Evolutionary conservation across 768 basidiomycete species (phyloP), one percentile per base, ranked within the genome.

Genomic region (Cytidiella melzeri): DNA sequence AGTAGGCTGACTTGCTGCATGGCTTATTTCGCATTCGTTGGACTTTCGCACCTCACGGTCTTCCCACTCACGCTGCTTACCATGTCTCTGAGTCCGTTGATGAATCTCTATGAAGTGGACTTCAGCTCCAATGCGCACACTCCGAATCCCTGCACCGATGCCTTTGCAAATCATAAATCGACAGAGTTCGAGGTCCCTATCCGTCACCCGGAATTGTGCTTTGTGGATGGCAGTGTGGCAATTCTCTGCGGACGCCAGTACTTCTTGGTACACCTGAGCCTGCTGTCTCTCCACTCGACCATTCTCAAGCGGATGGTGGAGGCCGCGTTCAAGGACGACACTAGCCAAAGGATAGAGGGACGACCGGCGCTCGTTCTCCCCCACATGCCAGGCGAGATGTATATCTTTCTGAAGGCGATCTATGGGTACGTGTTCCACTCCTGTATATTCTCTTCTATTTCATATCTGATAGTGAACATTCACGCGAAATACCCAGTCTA

Each of bases 141-240:
- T 5, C 36, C 57, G 18, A 21, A 28, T 7, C 39, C 41, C 40
- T 38, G 41, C 25, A 48, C 38, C 3, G 6, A 40, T 9, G 21
- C 39, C 39, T 27, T 48, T 15, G 27, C 26, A 38, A 45, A 42
- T n/a, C 45, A 4, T 43, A 12, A 34, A 15, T 7, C 30, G 23
- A 19, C 52, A 23, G 58, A 59, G 20, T 61, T 27, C 21, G 50
- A 56, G 24, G 56, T 61, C 3, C 63, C 55, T n/a, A 54, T 36
- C n/a, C 59, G 61, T 18, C 58, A 61, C 38, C 46, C 61, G 0
- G 58, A 62, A 41, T 67, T 87, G 15, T 82, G 69, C 61, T 87
- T 89, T 54, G 67, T 69, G 26, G 86, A 88, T 59, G 87, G 83
- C 18, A 87, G 86, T 57, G 63, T 88, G 38, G 83, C 77, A 13